phyloP scores from a whole-genome alignment of 192 early-diverging fungal genomes.

The Podila epigama region DNA sequence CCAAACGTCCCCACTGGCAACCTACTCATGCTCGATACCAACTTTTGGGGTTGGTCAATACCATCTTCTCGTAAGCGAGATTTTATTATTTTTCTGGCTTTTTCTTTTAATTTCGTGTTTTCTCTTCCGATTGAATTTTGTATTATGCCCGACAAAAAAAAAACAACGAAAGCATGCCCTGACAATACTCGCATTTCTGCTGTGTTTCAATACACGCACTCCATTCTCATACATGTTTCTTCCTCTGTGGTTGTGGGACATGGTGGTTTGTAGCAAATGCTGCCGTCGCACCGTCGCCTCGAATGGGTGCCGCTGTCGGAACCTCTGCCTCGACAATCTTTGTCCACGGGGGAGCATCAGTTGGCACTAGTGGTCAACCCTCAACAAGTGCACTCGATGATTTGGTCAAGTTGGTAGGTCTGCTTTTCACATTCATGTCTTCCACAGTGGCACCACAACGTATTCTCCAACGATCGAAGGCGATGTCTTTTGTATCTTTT shows the following conservation, averaged over 20 bases:
- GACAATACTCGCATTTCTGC: background rate
- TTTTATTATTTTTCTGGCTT: background rate
- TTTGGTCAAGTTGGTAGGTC: constrained; percentile 38
- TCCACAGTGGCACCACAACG: background rate
- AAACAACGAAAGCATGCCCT: background rate
- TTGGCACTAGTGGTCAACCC: constrained; percentile 16
- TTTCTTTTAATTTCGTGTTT: background rate
- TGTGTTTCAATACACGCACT: background rate
- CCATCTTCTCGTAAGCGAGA: constrained; percentile 53
- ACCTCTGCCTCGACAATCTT: constrained; percentile 15
- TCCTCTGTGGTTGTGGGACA: background rate
- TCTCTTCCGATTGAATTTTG: background rate
- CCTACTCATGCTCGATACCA: constrained; percentile 52
- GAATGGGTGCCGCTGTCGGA: constrained; percentile 36
- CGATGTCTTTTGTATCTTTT: background rate
- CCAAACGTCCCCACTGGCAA: constrained; percentile 11
- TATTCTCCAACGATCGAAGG: background rate
- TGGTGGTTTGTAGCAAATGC: constrained; percentile 17
- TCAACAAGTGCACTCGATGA: constrained; percentile 28
- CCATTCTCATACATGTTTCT: constrained; percentile 7
- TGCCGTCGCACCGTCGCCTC: constrained; percentile 30
- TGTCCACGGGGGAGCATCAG: constrained; percentile 30
- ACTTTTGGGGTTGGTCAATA: constrained; percentile 54
- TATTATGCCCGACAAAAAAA: no score
- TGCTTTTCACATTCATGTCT: no score